Evolutionary conservation across 257 asterid genomes (phyloP).

Genomic region (Solanum boliviense): DNA sequence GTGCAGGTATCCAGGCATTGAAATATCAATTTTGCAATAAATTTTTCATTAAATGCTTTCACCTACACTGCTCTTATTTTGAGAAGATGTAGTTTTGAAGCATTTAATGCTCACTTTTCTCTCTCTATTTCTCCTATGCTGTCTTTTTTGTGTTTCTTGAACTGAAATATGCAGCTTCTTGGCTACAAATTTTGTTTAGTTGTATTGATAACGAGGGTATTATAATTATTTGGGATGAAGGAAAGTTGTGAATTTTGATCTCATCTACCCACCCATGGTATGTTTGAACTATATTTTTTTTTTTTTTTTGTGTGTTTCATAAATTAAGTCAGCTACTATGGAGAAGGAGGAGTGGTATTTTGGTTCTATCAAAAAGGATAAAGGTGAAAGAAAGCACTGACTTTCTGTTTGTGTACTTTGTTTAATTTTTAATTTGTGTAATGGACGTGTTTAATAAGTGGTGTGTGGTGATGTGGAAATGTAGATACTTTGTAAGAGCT

Average conservation of each 20-base stretch:
- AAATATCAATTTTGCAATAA: conserved; percentile 21
- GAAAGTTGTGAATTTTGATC: not conserved
- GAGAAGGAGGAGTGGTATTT: not conserved
- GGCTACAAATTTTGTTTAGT: not conserved
- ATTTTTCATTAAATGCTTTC: conserved; percentile 33
- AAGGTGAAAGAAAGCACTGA: not conserved
- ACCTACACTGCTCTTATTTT: conserved; percentile 25
- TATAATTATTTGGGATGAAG: not conserved
- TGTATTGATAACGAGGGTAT: not conserved
- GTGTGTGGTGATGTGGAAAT: not conserved
- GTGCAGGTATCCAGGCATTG: conserved; percentile 32
- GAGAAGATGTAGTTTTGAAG: conserved; percentile 22
- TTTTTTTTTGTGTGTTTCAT: too few species aligned
- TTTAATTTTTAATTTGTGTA: not conserved
- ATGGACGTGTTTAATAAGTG: conserved; percentile 17
- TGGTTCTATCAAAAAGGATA: not conserved
- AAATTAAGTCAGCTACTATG: not conserved
- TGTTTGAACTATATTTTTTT: not conserved
- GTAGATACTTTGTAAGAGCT: conserved; percentile 9
- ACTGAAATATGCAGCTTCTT: not conserved
- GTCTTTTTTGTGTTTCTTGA: not conserved
- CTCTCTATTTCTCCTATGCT: not conserved
- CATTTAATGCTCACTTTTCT: conserved; percentile 21
- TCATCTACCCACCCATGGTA: not conserved
- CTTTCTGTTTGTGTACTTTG: not conserved